A percentile compares a stretch with the other conserved stretches of the same genome.
phyloP scores from a whole-genome alignment of 139 green algal species.

The Edaphochlamys debaryana region DNA sequence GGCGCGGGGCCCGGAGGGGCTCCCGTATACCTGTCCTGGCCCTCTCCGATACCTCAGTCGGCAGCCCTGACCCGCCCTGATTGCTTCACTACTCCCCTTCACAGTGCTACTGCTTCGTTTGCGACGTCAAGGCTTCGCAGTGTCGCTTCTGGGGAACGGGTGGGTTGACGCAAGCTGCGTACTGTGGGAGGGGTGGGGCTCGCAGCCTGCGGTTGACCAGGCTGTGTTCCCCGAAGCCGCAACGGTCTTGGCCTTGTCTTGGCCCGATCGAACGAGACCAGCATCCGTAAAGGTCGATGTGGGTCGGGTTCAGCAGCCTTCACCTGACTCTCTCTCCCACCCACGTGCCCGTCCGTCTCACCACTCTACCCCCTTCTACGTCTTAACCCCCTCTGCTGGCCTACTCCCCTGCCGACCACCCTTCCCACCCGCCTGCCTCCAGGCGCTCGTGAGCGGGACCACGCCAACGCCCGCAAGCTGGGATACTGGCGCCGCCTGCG shows the following conservation, averaged over 20 bases:
- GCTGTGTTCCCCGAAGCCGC: not conserved
- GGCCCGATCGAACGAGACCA: not conserved
- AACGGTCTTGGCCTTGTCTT: not conserved
- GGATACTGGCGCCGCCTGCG: conserved; percentile 36
- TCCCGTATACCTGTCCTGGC: not conserved
- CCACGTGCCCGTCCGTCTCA: too few species aligned
- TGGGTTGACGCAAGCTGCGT: not conserved
- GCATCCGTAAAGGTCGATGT: too few species aligned
- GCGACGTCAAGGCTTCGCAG: conserved; percentile 52
- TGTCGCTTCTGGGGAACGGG: conserved; percentile 63
- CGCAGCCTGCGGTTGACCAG: not conserved
- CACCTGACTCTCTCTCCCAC: too few species aligned
- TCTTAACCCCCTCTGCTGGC: not conserved
- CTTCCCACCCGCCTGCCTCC: not conserved
- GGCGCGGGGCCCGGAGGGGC: too few species aligned
- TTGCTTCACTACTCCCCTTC: too few species aligned
- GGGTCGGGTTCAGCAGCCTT: too few species aligned
- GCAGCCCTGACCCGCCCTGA: not conserved
- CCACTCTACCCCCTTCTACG: not conserved
- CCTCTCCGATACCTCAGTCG: not conserved
- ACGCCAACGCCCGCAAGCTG: conserved; percentile 55
- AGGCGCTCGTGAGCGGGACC: conserved; percentile 39
- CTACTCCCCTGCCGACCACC: not conserved
- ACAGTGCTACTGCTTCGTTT: conserved; percentile 73
- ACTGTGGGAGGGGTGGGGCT: not conserved